These are phyloP conservation scores for Leccinum broughii DNA, from an alignment of 768 basidiomycete species.

Conservation along the genomic window DNA sequence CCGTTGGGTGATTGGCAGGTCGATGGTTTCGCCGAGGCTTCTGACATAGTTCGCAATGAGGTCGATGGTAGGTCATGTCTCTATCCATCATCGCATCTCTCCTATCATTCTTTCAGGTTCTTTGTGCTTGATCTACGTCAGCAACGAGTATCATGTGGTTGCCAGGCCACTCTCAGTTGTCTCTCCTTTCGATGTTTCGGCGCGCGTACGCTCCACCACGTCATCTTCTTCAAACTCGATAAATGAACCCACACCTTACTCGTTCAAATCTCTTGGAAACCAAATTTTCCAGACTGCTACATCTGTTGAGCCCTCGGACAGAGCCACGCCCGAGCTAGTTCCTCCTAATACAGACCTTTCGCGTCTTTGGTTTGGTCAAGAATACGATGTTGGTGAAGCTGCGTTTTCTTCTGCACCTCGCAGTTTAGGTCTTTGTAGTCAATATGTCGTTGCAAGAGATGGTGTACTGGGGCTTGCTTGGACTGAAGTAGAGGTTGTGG, in stretches of 20 bases:
- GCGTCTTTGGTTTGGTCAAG: slow-evolving; percentile 29
- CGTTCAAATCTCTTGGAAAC: slow-evolving; percentile 57
- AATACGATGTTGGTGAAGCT: slow-evolving; percentile 19
- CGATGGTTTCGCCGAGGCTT: slow-evolving; percentile 46
- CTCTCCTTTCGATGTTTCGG: slow-evolving; percentile 16
- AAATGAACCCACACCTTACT: slow-evolving; percentile 36
- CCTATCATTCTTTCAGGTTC: slow-evolving; percentile 23
- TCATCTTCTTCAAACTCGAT: slow-evolving; percentile 23
- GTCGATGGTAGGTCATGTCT: slow-evolving; percentile 43
- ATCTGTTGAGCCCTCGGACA: slow-evolving; percentile 24
- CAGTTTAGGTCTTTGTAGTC: slow-evolving; percentile 17
- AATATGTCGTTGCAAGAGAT: slow-evolving; percentile 24
- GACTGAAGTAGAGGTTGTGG: slow-evolving; percentile 41
- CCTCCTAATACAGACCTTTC: slow-evolving; percentile 21
- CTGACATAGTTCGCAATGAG: slow-evolving; percentile 46
- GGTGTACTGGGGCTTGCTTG: slow-evolving; percentile 46
- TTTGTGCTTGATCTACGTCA: slow-evolving; percentile 38
- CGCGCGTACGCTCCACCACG: slow-evolving; percentile 14
- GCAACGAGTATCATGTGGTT: slow-evolving; percentile 45
- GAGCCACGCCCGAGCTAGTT: slow-evolving; percentile 28
- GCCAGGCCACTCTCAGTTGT: slow-evolving; percentile 41
- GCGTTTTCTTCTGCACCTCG: slow-evolving; percentile 16
- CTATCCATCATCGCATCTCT: background rate
- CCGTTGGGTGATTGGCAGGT: slow-evolving; percentile 56
- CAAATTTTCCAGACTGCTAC: slow-evolving; percentile 49